Conservation (phyloP, 495 filamentous ascomycete genomes). For the Acidomyces sp. region DNA sequence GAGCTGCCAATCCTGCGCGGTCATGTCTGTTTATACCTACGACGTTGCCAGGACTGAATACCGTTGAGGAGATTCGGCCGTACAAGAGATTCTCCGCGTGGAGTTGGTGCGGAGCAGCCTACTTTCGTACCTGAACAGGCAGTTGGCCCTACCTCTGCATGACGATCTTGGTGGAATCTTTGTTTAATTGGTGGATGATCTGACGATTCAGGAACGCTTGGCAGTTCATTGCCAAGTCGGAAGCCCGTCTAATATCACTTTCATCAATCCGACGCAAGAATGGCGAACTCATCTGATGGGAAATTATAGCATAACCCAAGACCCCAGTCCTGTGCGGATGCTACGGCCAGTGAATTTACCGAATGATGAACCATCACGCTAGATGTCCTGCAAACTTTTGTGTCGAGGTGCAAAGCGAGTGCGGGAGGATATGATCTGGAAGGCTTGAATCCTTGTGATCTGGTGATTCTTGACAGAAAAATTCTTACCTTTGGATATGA, state of each 20-base stretch:
- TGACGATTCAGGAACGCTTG: neutral
- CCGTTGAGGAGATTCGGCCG: neutral
- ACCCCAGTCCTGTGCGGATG: no score
- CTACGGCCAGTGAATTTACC: no score
- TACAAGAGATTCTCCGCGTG: conserved; percentile 6
- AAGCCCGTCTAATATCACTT: neutral
- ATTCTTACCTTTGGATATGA: no score
- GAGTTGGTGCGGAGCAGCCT: neutral
- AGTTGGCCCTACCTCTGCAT: neutral
- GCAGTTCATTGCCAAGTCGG: neutral
- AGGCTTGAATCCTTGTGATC: no score
- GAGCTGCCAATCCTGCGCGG: neutral
- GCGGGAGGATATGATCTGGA: no score
- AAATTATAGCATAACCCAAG: no score
- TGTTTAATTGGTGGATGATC: neutral
- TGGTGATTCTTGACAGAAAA: no score
- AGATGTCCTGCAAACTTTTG: no score
- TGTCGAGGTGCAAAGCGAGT: no score
- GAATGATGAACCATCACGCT: no score
- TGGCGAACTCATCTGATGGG: no score
- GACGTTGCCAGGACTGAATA: neutral
- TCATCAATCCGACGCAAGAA: no score
- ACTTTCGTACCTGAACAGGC: neutral
- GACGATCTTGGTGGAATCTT: neutral
- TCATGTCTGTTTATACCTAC: conserved; percentile 1